These are phyloP conservation scores for Apiospora koreana DNA, from an alignment of 2,329 filamentous ascomycete species.

Conservation along the genomic window DNA sequence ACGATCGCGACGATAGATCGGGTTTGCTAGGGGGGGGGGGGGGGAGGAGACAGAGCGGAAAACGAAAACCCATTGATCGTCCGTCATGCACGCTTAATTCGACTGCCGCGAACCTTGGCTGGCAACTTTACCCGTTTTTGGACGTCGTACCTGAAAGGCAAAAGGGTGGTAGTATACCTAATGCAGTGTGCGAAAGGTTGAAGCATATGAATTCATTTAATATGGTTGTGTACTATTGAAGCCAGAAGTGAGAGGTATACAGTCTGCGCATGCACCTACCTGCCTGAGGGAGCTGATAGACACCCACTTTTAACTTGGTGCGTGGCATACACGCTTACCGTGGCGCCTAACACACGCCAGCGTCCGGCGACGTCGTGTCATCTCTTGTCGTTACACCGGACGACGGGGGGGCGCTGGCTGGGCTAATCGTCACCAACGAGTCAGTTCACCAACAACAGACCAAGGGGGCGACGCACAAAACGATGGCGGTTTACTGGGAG, in stretches of 20 bases:
- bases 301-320: too few relatives aligned
- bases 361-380: background rate
- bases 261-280: background rate
- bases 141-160: background rate
- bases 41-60: background rate
- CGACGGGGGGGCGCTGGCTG: too few relatives aligned
- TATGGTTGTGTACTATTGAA: background rate
- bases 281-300: too few relatives aligned
- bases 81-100: constrained; percentile 1
- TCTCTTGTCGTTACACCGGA: background rate
- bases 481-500: background rate
- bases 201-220: background rate
- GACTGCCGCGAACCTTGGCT: background rate
- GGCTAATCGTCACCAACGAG: background rate
- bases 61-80: background rate
- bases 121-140: background rate
- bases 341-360: background rate
- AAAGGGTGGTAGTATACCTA: background rate
- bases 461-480: background rate
- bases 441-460: background rate
- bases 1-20: background rate
- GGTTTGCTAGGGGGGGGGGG: background rate
- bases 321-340: background rate
- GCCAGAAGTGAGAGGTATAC: background rate
- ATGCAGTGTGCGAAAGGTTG: background rate